Evolutionary conservation across 805 yeast species (phyloP).

Genomic region (Suhomyces sp.): DNA sequence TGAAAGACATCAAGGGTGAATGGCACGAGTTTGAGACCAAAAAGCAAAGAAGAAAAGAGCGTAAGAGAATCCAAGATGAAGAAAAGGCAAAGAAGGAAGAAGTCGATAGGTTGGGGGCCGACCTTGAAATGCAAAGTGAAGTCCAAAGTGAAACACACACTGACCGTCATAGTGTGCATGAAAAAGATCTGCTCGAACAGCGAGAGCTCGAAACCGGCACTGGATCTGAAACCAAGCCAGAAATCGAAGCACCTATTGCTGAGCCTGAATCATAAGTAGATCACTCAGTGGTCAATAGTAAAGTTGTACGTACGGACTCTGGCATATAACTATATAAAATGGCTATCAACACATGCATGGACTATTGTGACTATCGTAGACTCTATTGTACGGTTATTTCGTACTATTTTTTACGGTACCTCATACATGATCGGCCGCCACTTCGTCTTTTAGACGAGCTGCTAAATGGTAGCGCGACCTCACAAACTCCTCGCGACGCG

Average conservation of each 20-base stretch:
- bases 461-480: too few species aligned
- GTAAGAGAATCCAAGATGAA: constrained; percentile 37
- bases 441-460: background rate
- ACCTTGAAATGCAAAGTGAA: background rate
- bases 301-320: background rate
- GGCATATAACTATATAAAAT: too few species aligned
- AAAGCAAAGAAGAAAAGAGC: constrained; percentile 57
- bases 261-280: background rate
- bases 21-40: constrained; percentile 98
- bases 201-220: background rate
- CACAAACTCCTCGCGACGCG: background rate
- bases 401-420: background rate
- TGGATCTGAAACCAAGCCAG: background rate
- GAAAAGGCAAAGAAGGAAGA: constrained; percentile 3
- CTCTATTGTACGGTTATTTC: background rate
- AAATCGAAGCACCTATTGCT: background rate
- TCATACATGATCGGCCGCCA: background rate
- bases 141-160: background rate
- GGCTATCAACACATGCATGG: background rate
- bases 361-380: too few species aligned
- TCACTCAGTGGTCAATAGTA: too few species aligned
- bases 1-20: constrained; percentile 67
- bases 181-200: background rate
- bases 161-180: background rate
- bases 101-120: background rate